These are phyloP conservation scores for Nannizziopsis arthrosporioides DNA, from an alignment of 2,329 filamentous ascomycete species.

Conservation along the genomic window DNA sequence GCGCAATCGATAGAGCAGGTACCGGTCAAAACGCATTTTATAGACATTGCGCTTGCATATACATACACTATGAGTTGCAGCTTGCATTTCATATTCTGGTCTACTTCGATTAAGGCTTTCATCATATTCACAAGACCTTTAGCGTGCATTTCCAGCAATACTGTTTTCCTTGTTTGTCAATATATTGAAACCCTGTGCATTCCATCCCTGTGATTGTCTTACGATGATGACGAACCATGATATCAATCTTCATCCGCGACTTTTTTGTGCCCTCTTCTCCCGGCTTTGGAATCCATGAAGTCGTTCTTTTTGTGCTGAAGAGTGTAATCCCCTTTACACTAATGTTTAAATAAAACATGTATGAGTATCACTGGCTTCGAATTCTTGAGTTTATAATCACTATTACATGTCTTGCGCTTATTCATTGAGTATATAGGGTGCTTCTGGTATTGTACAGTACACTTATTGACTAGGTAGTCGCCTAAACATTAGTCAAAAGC, in stretches of 20 bases:
- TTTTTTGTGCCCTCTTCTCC: not conserved
- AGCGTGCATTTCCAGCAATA: slow-evolving; percentile 2
- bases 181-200: not conserved
- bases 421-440: no score
- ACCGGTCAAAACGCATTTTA: not conserved
- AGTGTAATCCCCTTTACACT: not conserved
- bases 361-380: no score
- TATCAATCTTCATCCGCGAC: not conserved
- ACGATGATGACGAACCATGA: not conserved
- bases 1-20: no score
- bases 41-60: not conserved
- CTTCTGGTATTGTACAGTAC: no score
- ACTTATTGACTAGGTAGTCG: no score
- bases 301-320: not conserved
- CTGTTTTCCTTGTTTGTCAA: not conserved
- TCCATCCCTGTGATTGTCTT: not conserved
- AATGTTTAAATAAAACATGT: not conserved
- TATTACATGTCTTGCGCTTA: no score
- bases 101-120: not conserved
- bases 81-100: not conserved
- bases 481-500: no score
- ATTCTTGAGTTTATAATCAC: no score
- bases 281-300: not conserved
- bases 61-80: not conserved
- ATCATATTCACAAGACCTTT: not conserved